Evolutionary conservation across 192 early-diverging fungal species (phyloP), one percentile per base, ranked within the genome.

Genomic region (Coemansia asiatica): DNA sequence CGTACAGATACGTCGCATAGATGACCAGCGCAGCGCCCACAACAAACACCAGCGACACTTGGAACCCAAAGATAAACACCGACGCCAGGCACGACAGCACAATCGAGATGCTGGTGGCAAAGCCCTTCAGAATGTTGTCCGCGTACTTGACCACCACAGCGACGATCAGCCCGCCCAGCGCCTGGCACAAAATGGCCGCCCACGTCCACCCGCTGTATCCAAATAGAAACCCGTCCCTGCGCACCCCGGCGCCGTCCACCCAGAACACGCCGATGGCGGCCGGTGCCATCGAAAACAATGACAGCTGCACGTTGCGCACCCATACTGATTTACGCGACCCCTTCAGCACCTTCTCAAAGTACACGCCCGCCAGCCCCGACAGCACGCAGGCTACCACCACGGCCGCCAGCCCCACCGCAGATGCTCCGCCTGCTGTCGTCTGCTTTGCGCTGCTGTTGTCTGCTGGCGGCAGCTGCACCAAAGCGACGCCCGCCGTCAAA

Each of bases 91-190:
- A 91, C 8, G 93, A 95, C 40, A 99, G 83, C 38, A 99, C 89
- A 60, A 99, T 98, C 36, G 94, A 93, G 56, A 99, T 89, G 58
- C 91, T 93, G 6, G 96, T 98, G 9, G 97, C 95, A 84, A 99
- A 99, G n/a, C 97, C 94, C 72, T 99, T 99, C 36, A 99, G 82
- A 62, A 99, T 98, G 67, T 98, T 99, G 70, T 99, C 96, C 0
- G 97, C 95, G 74, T 94, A 97, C 82, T 97, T 96, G 44, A 99
- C 95, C 2, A 99, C 95, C 0, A 99, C 67, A 0, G 97, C 94
- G 1, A 98, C 97, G 60, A 99, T 87, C 8, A 99, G 80, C 6
- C 97, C 97, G 38, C 97, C 97, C 18, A 91, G 68, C 0, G 97
- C 94, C 79, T 97, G 95, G 69, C 88, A 90, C 4, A 79, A 65